Evolutionary conservation across 768 basidiomycete genomes (phyloP).

Genomic region (Steccherinum ochraceum): DNA sequence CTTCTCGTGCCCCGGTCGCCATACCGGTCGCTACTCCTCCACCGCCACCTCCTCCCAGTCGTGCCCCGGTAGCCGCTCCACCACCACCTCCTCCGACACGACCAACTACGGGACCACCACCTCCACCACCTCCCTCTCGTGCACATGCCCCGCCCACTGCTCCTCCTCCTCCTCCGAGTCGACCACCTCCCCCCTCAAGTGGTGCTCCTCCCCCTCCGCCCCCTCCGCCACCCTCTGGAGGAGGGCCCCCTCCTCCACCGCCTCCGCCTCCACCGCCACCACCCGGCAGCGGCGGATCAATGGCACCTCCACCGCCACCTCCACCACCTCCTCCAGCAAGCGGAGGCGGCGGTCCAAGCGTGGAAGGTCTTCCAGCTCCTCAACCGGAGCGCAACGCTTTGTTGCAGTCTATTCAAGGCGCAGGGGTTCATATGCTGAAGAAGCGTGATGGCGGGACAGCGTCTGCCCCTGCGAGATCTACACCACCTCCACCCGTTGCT

Average conservation of each 20-base stretch:
- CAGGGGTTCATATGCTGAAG: constrained; percentile 63
- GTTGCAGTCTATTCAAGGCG: constrained; percentile 77
- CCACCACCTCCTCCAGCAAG: constrained; percentile 38
- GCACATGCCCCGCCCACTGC: constrained; percentile 30
- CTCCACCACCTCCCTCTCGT: constrained; percentile 21
- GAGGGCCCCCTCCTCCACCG: constrained; percentile 33
- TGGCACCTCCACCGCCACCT: constrained; percentile 26
- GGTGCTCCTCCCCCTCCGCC: constrained; percentile 26
- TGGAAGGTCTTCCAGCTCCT: constrained; percentile 36
- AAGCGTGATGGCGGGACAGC: constrained; percentile 39
- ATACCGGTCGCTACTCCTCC: constrained; percentile 27
- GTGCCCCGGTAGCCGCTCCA: constrained; percentile 26
- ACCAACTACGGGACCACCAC: constrained; percentile 17
- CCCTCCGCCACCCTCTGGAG: constrained; percentile 16
- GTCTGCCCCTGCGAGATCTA: constrained; percentile 22
- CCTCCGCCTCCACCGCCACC: constrained; percentile 21
- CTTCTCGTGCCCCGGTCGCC: constrained; percentile 22
- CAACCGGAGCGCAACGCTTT: constrained; percentile 61
- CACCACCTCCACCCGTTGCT: constrained; percentile 26
- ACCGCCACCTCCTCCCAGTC: constrained; percentile 30
- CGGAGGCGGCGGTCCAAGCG: constrained; percentile 20
- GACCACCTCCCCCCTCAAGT: constrained; percentile 26
- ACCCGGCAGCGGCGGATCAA: constrained; percentile 20
- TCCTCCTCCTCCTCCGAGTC: constrained; percentile 27
- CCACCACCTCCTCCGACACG: constrained; percentile 22